These are phyloP conservation scores for Stagonosporopsis cucurbitacearum DNA, from an alignment of 2,329 filamentous ascomycete species.

Conservation along the genomic window DNA sequence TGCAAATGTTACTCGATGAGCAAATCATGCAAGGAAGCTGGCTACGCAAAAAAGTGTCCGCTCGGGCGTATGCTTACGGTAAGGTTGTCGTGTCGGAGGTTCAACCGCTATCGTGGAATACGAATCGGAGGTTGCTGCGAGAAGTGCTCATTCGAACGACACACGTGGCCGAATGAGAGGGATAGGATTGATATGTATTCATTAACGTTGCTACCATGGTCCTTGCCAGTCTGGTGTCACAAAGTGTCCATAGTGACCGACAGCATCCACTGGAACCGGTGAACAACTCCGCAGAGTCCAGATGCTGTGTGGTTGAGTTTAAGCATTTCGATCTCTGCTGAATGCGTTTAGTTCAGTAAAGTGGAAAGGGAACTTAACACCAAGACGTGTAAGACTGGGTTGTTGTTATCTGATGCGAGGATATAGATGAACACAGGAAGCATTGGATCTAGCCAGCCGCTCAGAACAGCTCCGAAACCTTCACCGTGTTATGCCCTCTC, in stretches of 20 bases:
- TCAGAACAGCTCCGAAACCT: slow-evolving; percentile 31
- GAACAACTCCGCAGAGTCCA: background rate
- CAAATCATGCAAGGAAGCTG: slow-evolving; percentile 12
- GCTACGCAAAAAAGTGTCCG: background rate
- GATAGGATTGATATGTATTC: background rate
- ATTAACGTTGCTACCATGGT: background rate
- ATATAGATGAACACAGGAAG: background rate
- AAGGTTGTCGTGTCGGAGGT: slow-evolving; percentile 1
- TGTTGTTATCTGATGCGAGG: background rate
- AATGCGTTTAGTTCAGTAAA: background rate
- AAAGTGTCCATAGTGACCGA: background rate
- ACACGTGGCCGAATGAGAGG: background rate
- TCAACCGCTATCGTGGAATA: background rate
- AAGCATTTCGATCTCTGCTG: background rate
- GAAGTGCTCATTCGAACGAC: background rate
- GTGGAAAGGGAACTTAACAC: background rate
- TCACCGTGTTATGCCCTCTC: slow-evolving; percentile 14
- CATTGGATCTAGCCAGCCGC: background rate
- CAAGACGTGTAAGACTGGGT: background rate
- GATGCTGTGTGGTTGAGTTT: background rate
- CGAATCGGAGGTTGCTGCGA: slow-evolving; percentile 7
- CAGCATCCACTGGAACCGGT: background rate
- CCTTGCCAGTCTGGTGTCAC: background rate
- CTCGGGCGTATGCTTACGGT: background rate
- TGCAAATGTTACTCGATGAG: slow-evolving; percentile 5